Conservation (phyloP, 1,284 basidiomycete genomes). For the Moesziomyces globuligerus region DNA sequence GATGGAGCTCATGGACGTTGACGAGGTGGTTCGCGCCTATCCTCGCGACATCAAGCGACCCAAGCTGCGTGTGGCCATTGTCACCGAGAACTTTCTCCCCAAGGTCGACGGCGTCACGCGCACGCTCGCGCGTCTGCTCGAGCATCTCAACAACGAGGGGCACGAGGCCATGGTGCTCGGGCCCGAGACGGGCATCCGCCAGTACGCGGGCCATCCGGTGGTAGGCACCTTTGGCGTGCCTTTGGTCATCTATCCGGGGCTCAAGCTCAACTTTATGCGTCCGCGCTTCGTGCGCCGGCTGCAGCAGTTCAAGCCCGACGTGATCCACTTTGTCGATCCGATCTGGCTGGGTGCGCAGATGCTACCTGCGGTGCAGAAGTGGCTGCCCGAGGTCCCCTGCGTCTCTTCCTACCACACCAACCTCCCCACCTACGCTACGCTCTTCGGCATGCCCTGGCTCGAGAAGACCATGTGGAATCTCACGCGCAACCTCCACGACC, state of each 20-base stretch:
- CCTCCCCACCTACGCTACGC: slow-evolving; percentile 72
- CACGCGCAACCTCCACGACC: slow-evolving; percentile 56
- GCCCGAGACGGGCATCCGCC: slow-evolving; percentile 70
- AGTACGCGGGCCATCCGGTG: slow-evolving; percentile 72
- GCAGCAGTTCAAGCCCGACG: slow-evolving; percentile 71
- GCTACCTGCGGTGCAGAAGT: slow-evolving; percentile 65
- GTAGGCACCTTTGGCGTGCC: slow-evolving; percentile 73
- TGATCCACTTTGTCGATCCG: slow-evolving; percentile 70
- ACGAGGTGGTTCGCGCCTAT: slow-evolving; percentile 17
- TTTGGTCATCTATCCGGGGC: slow-evolving; percentile 71
- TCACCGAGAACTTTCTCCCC: slow-evolving; percentile 72
- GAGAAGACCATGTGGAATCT: slow-evolving; percentile 69
- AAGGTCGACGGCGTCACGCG: slow-evolving; percentile 73
- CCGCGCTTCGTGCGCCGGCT: slow-evolving; percentile 71
- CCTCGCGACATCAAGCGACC: slow-evolving; percentile 56
- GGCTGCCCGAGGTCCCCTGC: slow-evolving; percentile 69
- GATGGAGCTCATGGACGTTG: slow-evolving; percentile 1
- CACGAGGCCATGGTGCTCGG: slow-evolving; percentile 73
- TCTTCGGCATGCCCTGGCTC: slow-evolving; percentile 72
- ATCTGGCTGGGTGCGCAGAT: slow-evolving; percentile 72
- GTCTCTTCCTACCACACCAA: slow-evolving; percentile 73
- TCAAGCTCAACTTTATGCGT: slow-evolving; percentile 73
- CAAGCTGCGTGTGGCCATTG: slow-evolving; percentile 67
- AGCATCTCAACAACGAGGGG: slow-evolving; percentile 72
- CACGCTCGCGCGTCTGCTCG: slow-evolving; percentile 72